phyloP scores from a whole-genome alignment of 306 rosid genomes.

The Psophocarpus tetragonolobus region DNA sequence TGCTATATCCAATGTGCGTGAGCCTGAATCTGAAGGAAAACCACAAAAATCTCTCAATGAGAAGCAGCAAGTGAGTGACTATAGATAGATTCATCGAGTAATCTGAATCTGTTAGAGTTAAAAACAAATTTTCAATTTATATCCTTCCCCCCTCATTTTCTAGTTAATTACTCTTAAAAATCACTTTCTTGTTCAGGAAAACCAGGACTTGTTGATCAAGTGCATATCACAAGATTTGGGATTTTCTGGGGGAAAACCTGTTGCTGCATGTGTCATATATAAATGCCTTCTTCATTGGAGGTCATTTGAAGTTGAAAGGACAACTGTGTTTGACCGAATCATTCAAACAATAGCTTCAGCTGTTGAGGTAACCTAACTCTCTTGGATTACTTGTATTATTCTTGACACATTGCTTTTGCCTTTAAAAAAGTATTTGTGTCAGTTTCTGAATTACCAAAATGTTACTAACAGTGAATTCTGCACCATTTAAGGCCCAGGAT shows the following conservation, averaged over 20 bases:
- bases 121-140: slow-evolving; percentile 17
- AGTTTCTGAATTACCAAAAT: slow-evolving; percentile 25
- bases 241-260: slow-evolving; percentile 90
- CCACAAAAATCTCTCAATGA: slow-evolving; percentile 98
- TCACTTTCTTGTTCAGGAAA: slow-evolving; percentile 71
- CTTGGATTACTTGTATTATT: slow-evolving; percentile 27
- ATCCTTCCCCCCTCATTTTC: slow-evolving; percentile 21
- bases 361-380: slow-evolving; percentile 66
- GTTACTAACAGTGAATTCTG: slow-evolving; percentile 37
- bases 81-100: slow-evolving; percentile 25
- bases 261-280: slow-evolving; percentile 93
- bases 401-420: slow-evolving; percentile 30
- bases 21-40: slow-evolving; percentile 97
- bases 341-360: slow-evolving; percentile 98
- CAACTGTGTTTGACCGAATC: slow-evolving; percentile 88
- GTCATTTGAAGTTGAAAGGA: slow-evolving; percentile 98
- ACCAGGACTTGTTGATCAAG: slow-evolving; percentile 88
- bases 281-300: slow-evolving; percentile 99
- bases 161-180: slow-evolving; percentile 8
- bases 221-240: slow-evolving; percentile 96
- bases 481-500: slow-evolving; percentile 73
- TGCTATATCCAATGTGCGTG: slow-evolving; percentile 77
- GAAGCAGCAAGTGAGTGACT: slow-evolving; percentile 86
- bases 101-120: slow-evolving; percentile 27
- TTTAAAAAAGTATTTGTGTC: slow-evolving; percentile 1